These are phyloP conservation scores for Blepharisma undulans DNA, from an alignment of 169 alveolate species.

Conservation along the genomic window DNA sequence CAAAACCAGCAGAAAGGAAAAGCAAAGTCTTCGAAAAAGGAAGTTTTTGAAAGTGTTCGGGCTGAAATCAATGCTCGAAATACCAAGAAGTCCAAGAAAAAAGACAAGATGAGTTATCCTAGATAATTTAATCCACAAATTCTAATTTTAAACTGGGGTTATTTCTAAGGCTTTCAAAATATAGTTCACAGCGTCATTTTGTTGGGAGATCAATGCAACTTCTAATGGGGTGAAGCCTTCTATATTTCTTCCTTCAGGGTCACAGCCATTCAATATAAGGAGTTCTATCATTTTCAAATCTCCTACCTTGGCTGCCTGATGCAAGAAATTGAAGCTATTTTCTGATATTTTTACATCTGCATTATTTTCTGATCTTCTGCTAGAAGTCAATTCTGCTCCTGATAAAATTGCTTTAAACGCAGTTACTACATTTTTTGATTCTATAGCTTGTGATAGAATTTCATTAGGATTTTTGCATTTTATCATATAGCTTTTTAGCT, in stretches of 20 bases:
- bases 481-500: not conserved
- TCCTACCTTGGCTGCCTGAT: conserved; percentile 14
- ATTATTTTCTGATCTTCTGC: not conserved
- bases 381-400: not conserved
- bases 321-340: not conserved
- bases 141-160: not conserved
- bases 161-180: not conserved
- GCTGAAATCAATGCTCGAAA: conserved; percentile 3
- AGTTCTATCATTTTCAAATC: not conserved
- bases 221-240: conserved; percentile 39
- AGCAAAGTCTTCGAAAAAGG: not conserved
- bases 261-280: not conserved
- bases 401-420: not conserved
- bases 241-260: conserved; percentile 21
- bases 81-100: not conserved
- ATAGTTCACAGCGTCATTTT: conserved; percentile 14
- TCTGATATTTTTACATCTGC: not conserved
- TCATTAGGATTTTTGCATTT: conserved; percentile 16
- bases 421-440: not conserved
- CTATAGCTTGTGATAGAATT: not conserved
- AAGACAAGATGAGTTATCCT: not conserved
- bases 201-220: not conserved
- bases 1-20: not conserved
- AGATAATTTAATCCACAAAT: not conserved
- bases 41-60: conserved; percentile 2